These are phyloP conservation scores for Monosporascus cannonballus DNA, from an alignment of 2,329 filamentous ascomycete species.

Conservation along the genomic window DNA sequence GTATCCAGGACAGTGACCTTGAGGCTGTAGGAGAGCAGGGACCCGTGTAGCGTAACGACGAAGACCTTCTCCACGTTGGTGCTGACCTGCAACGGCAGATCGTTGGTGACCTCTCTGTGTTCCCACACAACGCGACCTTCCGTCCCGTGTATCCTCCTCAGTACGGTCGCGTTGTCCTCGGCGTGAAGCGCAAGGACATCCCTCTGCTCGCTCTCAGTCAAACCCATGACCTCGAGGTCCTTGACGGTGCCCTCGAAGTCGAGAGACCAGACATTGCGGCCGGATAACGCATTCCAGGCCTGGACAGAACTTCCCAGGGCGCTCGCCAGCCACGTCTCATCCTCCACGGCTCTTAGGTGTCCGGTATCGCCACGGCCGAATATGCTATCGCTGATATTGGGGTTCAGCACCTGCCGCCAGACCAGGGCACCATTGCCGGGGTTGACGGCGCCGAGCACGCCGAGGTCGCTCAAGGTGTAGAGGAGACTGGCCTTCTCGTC, in stretches of 20 bases:
- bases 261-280: conserved; percentile 70
- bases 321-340: conserved; percentile 70
- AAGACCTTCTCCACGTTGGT: conserved; percentile 65
- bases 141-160: conserved; percentile 67
- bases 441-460: conserved; percentile 80
- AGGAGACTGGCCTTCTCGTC: conserved; percentile 82
- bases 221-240: conserved; percentile 72
- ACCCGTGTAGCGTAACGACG: conserved; percentile 68
- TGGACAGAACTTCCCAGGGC: conserved; percentile 65
- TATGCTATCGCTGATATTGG: conserved; percentile 36
- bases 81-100: conserved; percentile 70
- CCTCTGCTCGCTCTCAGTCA: conserved; percentile 55
- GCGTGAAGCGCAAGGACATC: conserved; percentile 67
- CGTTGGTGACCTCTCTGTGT: conserved; percentile 60
- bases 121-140: conserved; percentile 77
- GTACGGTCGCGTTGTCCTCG: conserved; percentile 48
- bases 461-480: conserved; percentile 83
- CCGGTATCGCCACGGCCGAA: conserved; percentile 19
- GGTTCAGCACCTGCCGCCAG: conserved; percentile 75
- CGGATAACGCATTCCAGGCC: conserved; percentile 78
- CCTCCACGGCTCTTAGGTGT: conserved; percentile 68
- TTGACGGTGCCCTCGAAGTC: conserved; percentile 52
- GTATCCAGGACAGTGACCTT: conserved; percentile 70
- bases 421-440: conserved; percentile 77
- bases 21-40: conserved; percentile 65